Base-by-base conservation (phyloP, 805 yeast species). In the Starmerella cellae region DNA sequence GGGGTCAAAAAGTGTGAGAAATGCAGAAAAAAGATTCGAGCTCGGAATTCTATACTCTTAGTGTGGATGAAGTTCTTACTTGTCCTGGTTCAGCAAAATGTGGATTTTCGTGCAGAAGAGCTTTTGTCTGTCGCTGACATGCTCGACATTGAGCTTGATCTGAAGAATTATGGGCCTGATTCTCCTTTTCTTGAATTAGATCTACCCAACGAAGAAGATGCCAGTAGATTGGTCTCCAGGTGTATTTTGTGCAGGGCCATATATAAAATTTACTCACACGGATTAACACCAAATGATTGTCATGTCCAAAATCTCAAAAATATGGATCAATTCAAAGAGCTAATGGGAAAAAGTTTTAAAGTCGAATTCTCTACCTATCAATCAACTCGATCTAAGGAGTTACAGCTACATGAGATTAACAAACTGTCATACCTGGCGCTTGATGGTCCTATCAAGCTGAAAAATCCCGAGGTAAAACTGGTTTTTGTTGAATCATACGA, bases 191-290 rank as follows among this genome's bases (percentile, higher is more conserved):
- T 87, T 46, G 63, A 74, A 2, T 79, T 87, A 1, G 69, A 75
- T 17, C 63, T 91, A 30, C 73, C 72, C 24, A 67, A 70, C 52
- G 94, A 81, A 51, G 69, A 71, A 11, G 72, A 73, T 32, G 98
- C 97, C 0, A 53, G 54, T 6, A 64, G 69, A 38, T 68, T 83
- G 58, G 66, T 85, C 17, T 63, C 66, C 34, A 64, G 96, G 47
- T 73, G 93, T 2, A 69, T 88, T 14, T 62, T 88, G 31, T 68
- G 79, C 3, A 71, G 77, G 44, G 82, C 82, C 0, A 75, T 88
- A 26, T 91, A 83, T 57, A 94, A 87, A 53, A 60, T 82, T 3
- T 85, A 91, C 83, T 94, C 94, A 0, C 60, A 67, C 38, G 95
- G 91, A 1, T 45, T 48, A 0, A 63, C 67, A 3, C 57, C 75